Conservation (phyloP, 805 yeast genomes). For the Pichia eremophila region DNA sequence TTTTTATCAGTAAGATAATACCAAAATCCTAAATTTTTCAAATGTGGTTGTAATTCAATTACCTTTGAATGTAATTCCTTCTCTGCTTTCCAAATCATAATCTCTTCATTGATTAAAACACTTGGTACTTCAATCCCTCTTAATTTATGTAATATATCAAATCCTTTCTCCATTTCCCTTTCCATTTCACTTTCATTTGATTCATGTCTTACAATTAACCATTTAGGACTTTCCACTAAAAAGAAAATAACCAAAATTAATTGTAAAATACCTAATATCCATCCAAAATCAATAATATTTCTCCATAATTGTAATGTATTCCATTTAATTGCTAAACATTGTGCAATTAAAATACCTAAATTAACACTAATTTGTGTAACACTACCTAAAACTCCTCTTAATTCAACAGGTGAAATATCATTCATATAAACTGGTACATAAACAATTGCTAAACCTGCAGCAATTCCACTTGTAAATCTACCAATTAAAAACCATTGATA, state of each 20-base stretch:
- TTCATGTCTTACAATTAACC: slow-evolving; percentile 44
- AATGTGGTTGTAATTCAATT: slow-evolving; percentile 17
- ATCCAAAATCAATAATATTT: slow-evolving; percentile 52
- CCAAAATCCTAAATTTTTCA: slow-evolving; percentile 20
- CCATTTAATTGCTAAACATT: slow-evolving; percentile 60
- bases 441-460: slow-evolving; percentile 83
- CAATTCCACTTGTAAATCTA: slow-evolving; percentile 70
- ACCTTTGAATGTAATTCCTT: slow-evolving; percentile 15
- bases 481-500: slow-evolving; percentile 47
- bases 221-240: slow-evolving; percentile 73
- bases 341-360: slow-evolving; percentile 75
- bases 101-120: slow-evolving; percentile 14
- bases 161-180: slow-evolving; percentile 8
- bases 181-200: slow-evolving; percentile 24
- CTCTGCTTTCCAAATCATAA: slow-evolving; percentile 25
- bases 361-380: slow-evolving; percentile 85
- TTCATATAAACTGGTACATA: slow-evolving; percentile 74
- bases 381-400: slow-evolving; percentile 75
- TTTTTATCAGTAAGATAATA: slow-evolving; percentile 42
- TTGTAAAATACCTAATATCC: slow-evolving; percentile 41
- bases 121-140: slow-evolving; percentile 12
- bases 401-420: slow-evolving; percentile 62
- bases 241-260: slow-evolving; percentile 32
- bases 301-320: slow-evolving; percentile 69
- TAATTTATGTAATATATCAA: slow-evolving; percentile 30